Conservation (phyloP, 2,329 filamentous ascomycete genomes). For the Sarocladiaceae sp. region DNA sequence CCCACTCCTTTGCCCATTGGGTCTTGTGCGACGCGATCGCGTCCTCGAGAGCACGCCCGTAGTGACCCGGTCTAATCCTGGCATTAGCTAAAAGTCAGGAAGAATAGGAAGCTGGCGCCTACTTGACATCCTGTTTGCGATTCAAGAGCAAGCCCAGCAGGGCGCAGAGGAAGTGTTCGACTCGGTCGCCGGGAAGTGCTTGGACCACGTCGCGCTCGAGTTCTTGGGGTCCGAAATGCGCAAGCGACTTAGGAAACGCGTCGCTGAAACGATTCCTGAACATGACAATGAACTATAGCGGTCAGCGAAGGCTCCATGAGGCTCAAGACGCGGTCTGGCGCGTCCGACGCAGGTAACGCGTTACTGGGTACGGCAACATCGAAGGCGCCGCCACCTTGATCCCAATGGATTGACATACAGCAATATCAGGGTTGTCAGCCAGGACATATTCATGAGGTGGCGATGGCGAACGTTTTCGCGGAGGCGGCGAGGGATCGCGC, state of each 20-base stretch:
- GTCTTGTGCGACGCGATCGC: conserved; percentile 76
- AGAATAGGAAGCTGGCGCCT: conserved; percentile 33
- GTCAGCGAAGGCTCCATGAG: conserved; percentile 24
- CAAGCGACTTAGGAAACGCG: conserved; percentile 77
- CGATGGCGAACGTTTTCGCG: conserved; percentile 75
- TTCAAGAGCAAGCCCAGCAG: conserved; percentile 84
- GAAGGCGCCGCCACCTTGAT: neutral
- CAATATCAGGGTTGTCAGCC: conserved; percentile 86
- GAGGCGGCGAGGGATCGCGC: conserved; percentile 57
- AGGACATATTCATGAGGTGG: conserved; percentile 86
- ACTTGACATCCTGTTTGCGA: conserved; percentile 98
- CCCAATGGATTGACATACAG: conserved; percentile 55
- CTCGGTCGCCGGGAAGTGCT: conserved; percentile 70
- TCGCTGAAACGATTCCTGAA: conserved; percentile 92
- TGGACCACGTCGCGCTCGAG: conserved; percentile 82
- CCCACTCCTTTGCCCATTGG: conserved; percentile 86
- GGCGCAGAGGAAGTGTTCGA: conserved; percentile 84
- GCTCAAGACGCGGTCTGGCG: conserved; percentile 11
- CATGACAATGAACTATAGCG: conserved; percentile 85
- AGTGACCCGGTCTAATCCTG: conserved; percentile 70
- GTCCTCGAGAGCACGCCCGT: conserved; percentile 88
- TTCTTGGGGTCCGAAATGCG: conserved; percentile 91
- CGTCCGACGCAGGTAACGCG: conserved; percentile 27
- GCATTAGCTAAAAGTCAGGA: neutral
- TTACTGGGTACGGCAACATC: conserved; percentile 17